Evolutionary conservation across 345 rosid species (phyloP).

Genomic region (Ailanthus altissimus): DNA sequence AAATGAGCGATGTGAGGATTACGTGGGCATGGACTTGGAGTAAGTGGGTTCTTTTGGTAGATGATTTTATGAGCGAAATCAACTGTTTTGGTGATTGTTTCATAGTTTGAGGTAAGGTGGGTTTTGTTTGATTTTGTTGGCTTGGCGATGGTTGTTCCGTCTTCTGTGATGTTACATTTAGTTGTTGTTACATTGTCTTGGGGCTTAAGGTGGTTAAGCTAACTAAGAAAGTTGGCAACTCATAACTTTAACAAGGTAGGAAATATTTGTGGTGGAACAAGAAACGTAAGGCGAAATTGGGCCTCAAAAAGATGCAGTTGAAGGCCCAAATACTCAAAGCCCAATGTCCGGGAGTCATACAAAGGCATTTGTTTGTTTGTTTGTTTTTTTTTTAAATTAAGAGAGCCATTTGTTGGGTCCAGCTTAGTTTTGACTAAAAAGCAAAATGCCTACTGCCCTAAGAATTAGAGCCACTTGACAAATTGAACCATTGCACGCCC

Average conservation of each 20-base stretch:
- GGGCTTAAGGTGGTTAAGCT: no score
- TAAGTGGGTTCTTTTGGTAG: slow-evolving; percentile 46
- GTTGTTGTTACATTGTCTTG: no score
- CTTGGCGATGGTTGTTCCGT: no score
- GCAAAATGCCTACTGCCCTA: background rate
- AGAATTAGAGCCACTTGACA: background rate
- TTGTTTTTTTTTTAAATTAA: background rate
- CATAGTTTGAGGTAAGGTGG: slow-evolving; percentile 3
- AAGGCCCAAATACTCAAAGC: no score
- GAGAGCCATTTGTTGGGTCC: background rate
- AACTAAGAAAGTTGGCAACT: no score
- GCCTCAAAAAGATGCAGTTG: background rate
- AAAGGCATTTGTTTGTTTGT: background rate
- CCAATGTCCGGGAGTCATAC: no score
- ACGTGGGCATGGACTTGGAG: slow-evolving; percentile 73
- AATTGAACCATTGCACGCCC: background rate
- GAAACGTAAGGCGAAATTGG: background rate
- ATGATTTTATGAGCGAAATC: slow-evolving; percentile 56
- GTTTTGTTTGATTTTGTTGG: background rate
- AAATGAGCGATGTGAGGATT: slow-evolving; percentile 47
- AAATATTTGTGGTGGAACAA: no score
- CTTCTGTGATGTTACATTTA: no score
- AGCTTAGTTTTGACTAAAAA: background rate
- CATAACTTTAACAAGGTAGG: no score
- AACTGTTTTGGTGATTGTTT: slow-evolving; percentile 16